Evolutionary conservation across 2,329 filamentous ascomycete genomes (phyloP).

Genomic region (Ophiostoma himal-ulmi): DNA sequence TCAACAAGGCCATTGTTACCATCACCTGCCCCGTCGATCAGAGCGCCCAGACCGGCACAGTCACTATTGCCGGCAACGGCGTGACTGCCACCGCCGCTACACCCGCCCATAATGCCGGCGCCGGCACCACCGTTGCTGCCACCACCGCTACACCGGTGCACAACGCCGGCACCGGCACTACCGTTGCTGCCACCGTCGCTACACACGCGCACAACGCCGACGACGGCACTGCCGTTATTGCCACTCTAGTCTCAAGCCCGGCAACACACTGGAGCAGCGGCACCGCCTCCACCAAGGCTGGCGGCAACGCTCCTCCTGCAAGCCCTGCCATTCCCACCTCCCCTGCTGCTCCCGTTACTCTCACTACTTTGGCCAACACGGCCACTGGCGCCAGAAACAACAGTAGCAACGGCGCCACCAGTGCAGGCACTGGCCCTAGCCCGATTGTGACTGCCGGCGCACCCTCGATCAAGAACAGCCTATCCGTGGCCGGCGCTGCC

Average conservation of each 20-base stretch:
- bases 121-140: slow-evolving; percentile 6
- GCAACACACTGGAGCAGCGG: background rate
- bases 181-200: background rate
- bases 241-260: no score
- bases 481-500: slow-evolving; percentile 20
- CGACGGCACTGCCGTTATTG: background rate
- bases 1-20: slow-evolving; percentile 19
- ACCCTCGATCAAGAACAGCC: slow-evolving; percentile 23
- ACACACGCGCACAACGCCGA: background rate
- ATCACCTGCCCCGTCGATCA: slow-evolving; percentile 25
- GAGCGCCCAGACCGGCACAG: slow-evolving; percentile 17
- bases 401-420: background rate
- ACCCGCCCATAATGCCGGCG: no score
- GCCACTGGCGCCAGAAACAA: background rate
- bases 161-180: background rate
- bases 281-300: background rate
- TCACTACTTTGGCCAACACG: slow-evolving; percentile 21
- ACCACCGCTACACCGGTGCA: background rate
- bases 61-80: slow-evolving; percentile 23
- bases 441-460: slow-evolving; percentile 23
- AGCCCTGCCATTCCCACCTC: background rate
- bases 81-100: slow-evolving; percentile 23
- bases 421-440: background rate
- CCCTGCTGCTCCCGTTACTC: background rate
- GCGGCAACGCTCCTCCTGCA: background rate